Conservation (phyloP, 768 basidiomycete species). For the Agrocybe praecox region DNA sequence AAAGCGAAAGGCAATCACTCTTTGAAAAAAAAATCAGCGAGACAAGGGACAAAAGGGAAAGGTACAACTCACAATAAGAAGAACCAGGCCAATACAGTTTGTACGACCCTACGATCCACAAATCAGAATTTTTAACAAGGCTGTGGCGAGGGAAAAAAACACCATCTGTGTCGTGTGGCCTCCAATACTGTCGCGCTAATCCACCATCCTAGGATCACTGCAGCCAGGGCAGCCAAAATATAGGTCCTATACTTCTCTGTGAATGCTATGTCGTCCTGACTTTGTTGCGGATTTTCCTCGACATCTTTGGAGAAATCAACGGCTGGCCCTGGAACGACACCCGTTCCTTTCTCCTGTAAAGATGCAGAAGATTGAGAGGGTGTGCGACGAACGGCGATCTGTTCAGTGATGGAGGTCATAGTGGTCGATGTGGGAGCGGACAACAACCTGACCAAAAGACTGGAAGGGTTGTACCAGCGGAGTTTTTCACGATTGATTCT, state of each 20-base stretch:
- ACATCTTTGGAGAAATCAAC: slow-evolving; percentile 7
- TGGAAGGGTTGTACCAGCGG: not conserved
- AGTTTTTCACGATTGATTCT: not conserved
- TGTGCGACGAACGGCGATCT: slow-evolving; percentile 3
- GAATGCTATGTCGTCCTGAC: not conserved
- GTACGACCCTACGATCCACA: slow-evolving; percentile 60
- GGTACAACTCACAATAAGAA: slow-evolving; percentile 68
- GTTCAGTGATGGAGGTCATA: not conserved
- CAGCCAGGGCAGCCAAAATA: slow-evolving; percentile 52
- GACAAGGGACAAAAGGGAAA: not conserved
- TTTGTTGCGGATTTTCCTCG: not conserved
- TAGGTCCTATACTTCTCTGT: slow-evolving; percentile 55
- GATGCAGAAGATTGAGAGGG: slow-evolving; percentile 6
- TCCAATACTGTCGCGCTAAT: slow-evolving; percentile 70
- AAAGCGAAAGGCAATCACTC: slow-evolving; percentile 83
- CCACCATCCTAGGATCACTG: slow-evolving; percentile 84
- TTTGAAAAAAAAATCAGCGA: slow-evolving; percentile 32
- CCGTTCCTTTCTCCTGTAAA: slow-evolving; percentile 10
- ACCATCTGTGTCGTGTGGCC: slow-evolving; percentile 79
- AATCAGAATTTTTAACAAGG: slow-evolving; percentile 7
- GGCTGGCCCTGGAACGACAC: slow-evolving; percentile 1
- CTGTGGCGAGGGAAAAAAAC: slow-evolving; percentile 18
- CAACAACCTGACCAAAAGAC: slow-evolving; percentile 1
- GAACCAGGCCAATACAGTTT: slow-evolving; percentile 82
- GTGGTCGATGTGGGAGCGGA: slow-evolving; percentile 5